These are phyloP conservation scores for Boletus rubropictus DNA, from an alignment of 768 basidiomycete species.

Conservation along the genomic window DNA sequence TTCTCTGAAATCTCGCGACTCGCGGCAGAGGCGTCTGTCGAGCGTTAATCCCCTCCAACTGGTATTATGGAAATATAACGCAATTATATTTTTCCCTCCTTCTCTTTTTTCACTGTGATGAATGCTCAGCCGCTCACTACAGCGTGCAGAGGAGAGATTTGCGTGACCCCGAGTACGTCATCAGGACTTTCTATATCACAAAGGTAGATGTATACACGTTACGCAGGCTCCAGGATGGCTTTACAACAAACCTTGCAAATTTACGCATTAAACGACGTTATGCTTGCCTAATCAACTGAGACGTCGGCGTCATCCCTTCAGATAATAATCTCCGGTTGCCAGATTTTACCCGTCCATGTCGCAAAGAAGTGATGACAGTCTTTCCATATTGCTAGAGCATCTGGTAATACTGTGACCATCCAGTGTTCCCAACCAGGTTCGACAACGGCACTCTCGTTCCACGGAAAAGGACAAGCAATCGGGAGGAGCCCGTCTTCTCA, in stretches of 20 bases:
- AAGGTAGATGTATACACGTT: slow-evolving; percentile 2
- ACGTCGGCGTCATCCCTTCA: slow-evolving; percentile 7
- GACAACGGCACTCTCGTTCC: slow-evolving; percentile 26
- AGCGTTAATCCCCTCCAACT: slow-evolving; percentile 22
- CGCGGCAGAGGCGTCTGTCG: slow-evolving; percentile 58
- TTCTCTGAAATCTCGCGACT: slow-evolving; percentile 86
- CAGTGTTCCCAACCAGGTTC: slow-evolving; percentile 38
- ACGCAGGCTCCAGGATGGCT: slow-evolving; percentile 12
- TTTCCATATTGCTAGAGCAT: slow-evolving; percentile 19
- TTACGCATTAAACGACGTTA: slow-evolving; percentile 5
- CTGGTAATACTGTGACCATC: slow-evolving; percentile 1
- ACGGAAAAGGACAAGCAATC: background rate
- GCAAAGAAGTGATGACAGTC: slow-evolving; percentile 37
- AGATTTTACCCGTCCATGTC: slow-evolving; percentile 38
- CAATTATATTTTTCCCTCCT: background rate
- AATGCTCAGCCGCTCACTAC: background rate
- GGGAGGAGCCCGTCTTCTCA: background rate
- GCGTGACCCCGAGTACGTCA: slow-evolving; percentile 1
- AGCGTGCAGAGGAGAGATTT: background rate
- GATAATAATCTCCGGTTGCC: slow-evolving; percentile 41
- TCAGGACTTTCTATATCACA: slow-evolving; percentile 1
- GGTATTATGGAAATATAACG: background rate
- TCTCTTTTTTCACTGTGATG: background rate
- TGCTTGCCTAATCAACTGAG: background rate
- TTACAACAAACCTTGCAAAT: too few species aligned